Conservation (phyloP, 2,329 filamentous ascomycete species). For the Didymella exigua region DNA sequence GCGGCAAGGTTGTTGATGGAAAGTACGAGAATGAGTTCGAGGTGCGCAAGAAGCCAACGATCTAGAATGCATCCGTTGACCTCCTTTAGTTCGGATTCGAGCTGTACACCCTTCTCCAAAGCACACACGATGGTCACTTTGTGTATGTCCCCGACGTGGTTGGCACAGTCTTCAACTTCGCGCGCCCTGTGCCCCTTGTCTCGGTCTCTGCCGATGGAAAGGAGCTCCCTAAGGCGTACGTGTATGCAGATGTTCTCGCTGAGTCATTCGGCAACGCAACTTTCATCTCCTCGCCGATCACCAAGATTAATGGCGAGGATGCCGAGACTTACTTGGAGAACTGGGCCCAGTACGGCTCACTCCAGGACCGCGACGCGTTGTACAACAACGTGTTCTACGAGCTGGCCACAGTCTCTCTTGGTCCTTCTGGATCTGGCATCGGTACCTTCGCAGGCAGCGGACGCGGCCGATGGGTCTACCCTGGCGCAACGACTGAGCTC, state of each 20-base stretch:
- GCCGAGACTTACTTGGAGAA: constrained; percentile 57
- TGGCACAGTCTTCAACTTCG: constrained; percentile 58
- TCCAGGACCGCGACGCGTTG: constrained; percentile 64
- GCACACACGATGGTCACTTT: constrained; percentile 70
- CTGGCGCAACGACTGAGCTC: constrained; percentile 51
- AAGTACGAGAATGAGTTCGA: constrained; percentile 51
- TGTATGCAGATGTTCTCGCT: constrained; percentile 55
- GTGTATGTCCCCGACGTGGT: constrained; percentile 61
- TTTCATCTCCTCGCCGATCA: constrained; percentile 56
- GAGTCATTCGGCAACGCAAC: constrained; percentile 49
- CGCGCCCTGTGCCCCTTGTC: constrained; percentile 58
- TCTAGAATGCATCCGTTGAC: constrained; percentile 8
- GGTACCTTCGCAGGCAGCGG: constrained; percentile 55
- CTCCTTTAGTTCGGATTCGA: constrained; percentile 38
- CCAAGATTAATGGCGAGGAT: constrained; percentile 63
- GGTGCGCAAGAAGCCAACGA: constrained; percentile 21
- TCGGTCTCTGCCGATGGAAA: constrained; percentile 63
- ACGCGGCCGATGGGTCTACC: constrained; percentile 50
- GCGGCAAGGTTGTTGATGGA: constrained; percentile 45
- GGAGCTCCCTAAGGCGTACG: constrained; percentile 62
- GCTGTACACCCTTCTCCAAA: constrained; percentile 52
- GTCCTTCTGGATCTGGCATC: constrained; percentile 47
- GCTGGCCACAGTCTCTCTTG: constrained; percentile 52
- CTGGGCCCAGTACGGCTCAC: constrained; percentile 54
- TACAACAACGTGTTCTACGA: constrained; percentile 59